phyloP scores from a whole-genome alignment of 2,329 filamentous ascomycete species.

The Cordyceps javanica region DNA sequence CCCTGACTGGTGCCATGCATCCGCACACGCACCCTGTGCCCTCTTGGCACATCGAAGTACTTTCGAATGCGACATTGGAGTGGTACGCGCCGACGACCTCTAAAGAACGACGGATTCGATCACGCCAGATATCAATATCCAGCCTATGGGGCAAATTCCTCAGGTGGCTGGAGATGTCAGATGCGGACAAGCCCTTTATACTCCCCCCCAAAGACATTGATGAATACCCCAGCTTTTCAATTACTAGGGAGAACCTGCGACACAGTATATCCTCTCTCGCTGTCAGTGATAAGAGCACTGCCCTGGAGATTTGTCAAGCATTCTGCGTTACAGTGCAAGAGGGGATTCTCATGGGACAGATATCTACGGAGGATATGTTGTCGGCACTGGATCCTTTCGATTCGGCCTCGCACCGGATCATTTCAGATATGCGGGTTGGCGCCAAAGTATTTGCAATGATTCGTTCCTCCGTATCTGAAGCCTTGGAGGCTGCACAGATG shows the following conservation, averaged over 20 bases:
- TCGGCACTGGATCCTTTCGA: slow-evolving; percentile 4
- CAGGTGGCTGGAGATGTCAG: slow-evolving; percentile 22
- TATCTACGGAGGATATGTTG: slow-evolving; percentile 1
- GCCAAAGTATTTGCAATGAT: neutral
- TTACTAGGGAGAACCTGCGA: neutral
- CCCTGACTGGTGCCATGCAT: slow-evolving; percentile 45
- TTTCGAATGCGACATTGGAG: slow-evolving; percentile 41
- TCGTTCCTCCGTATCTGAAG: neutral
- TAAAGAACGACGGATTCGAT: slow-evolving; percentile 21
- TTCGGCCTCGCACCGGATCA: neutral
- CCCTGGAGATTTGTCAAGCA: neutral
- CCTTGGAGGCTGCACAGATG: neutral
- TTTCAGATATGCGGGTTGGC: neutral
- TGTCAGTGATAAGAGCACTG: neutral
- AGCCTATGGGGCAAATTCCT: slow-evolving; percentile 23
- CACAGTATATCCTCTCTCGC: neutral
- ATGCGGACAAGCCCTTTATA: slow-evolving; percentile 19
- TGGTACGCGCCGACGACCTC: slow-evolving; percentile 44
- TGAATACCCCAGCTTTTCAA: neutral
- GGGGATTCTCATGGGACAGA: neutral
- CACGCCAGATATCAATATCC: slow-evolving; percentile 16
- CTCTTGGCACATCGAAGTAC: slow-evolving; percentile 41
- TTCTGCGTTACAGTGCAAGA: slow-evolving; percentile 1
- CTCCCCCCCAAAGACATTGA: slow-evolving; percentile 10
- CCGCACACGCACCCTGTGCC: slow-evolving; percentile 30